Evolutionary conservation across 176 grass and related monocot genomes (phyloP).

Genomic region (Pontederia paniculata): DNA sequence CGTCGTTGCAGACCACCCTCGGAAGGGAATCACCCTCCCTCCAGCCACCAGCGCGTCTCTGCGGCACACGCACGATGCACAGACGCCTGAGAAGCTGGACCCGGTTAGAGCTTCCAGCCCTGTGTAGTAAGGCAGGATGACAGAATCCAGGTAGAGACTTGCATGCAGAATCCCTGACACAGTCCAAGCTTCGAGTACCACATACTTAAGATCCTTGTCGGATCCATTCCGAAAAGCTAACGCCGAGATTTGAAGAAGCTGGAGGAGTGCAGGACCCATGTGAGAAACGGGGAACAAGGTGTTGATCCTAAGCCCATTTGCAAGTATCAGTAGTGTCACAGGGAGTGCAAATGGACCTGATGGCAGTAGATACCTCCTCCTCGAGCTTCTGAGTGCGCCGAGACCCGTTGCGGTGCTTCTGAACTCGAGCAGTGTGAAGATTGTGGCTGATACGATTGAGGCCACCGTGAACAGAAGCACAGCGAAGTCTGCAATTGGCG

Average conservation of each 20-base stretch:
- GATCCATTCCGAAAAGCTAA: constrained; percentile 81
- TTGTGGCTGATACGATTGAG: constrained; percentile 53
- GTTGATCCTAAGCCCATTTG: constrained; percentile 72
- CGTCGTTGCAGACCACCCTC: constrained; percentile 76
- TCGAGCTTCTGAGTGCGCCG: constrained; percentile 25
- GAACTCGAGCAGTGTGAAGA: constrained; percentile 61
- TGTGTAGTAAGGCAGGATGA: constrained; percentile 92
- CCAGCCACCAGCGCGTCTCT: constrained; percentile 55
- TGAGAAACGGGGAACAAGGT: constrained; percentile 63
- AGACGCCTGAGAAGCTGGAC: constrained; percentile 72
- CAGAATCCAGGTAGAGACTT: constrained; percentile 61
- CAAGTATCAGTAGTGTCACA: constrained; percentile 59
- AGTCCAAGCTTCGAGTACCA: constrained; percentile 83
- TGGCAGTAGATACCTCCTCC: constrained; percentile 66
- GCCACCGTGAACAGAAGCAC: constrained; percentile 51
- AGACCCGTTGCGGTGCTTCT: neutral
- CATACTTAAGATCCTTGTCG: constrained; percentile 70
- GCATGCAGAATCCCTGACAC: constrained; percentile 93
- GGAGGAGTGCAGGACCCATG: constrained; percentile 74
- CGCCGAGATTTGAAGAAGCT: constrained; percentile 75
- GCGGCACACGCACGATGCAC: constrained; percentile 82
- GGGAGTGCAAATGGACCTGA: constrained; percentile 78
- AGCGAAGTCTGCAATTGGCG: constrained; percentile 35
- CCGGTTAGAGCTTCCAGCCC: constrained; percentile 67
- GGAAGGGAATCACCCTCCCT: constrained; percentile 44